Base-by-base conservation (phyloP, 768 basidiomycete species). In the Termitomyces eurrhizus region DNA sequence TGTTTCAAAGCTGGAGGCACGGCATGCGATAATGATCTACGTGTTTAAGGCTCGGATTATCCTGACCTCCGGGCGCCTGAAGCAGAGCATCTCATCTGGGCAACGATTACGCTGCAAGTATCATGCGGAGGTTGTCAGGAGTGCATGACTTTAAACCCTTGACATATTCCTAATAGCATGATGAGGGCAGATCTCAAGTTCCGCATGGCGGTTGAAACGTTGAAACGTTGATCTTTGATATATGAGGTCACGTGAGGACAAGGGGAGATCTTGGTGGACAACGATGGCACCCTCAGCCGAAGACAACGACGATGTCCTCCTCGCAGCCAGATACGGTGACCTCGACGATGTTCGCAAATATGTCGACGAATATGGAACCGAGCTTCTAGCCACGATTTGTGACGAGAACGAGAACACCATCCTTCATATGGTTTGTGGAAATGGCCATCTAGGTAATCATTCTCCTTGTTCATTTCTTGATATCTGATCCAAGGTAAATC, bases 301-400 rank as follows among this genome's bases (percentile, higher is more conserved):
- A 52, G 83, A 89, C 26, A 75, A 74, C 36, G 85, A 92, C 46
- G 92, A 96, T 3, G 70, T 95, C 52, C 77, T 98, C 13, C 85
- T 95, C 6, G 81, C 90, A 24, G 90, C 90, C 70, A 84, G 95
- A 70, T 96, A 93, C 72, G 95, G 95, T 44, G 94, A 96, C 64
- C 74, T 93, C 58, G 84, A 89, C 51, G 92, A 95, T 65, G 21
- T 21, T 21, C 21, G 21, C 21, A 21, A 21, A 78, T 95, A 90
- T 64, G 75, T 90, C 32, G 71, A 79, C 24, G 74, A 77, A 41
- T 89, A 85, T 70, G 87, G 90, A 11, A 59, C 74, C 1, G 74
- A 74, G 6, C 59, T 80, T 0, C 74, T 92, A 13, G 72, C 73
- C 42, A 68, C 71, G 41, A 73, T 85, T 13, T 82, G 78, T 45